Evolutionary conservation across 768 basidiomycete genomes (phyloP), one percentile per base, ranked within the genome.

Genomic region (Suillus decipiens): DNA sequence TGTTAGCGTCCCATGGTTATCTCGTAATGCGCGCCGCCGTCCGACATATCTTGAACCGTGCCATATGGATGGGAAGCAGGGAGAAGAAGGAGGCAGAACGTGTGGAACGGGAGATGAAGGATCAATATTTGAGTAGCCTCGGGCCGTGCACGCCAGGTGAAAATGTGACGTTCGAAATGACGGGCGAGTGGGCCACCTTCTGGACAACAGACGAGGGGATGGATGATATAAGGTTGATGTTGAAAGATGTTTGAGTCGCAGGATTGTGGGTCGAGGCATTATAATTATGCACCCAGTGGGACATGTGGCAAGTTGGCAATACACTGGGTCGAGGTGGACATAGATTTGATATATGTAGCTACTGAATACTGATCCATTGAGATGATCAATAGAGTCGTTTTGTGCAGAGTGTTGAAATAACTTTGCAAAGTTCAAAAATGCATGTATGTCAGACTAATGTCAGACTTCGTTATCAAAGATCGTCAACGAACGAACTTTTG

Each of bases 1-100:
- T 98, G 45, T 82, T 85, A 5, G 88, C 94, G n/a, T 91, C 89
- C 51, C 96, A 99, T 73, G 89, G 83, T n/a, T 96, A 89, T 76
- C 78, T 95, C 62, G 65, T 94, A 42, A 70, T 92, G 51, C 83
- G 88, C 14, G 79, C 78, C 5, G 63, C 82, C 15, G 84, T 94
- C 42, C 79, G 90, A 24, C 90, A 88, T 68, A 68, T 93, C 36
- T 80, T 95, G 24, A 88, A 92, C 75, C 82, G 86, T 69, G 75
- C 89, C n/a, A 76, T 90, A 65, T 96, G 94, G 95, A 80, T 82
- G 55, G 88, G 86, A 1, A 89, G 89, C 63, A 73, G 77, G 47
- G 95, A 93, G 72, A 85, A 86, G 64, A 80, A 80, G 61, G 81
- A 83, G 68, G 76, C 82, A 45, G 83, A 88, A 67, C 75, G 76